Evolutionary conservation across 129 eudicot species (phyloP).

Genomic region (Sambucus nigra): DNA sequence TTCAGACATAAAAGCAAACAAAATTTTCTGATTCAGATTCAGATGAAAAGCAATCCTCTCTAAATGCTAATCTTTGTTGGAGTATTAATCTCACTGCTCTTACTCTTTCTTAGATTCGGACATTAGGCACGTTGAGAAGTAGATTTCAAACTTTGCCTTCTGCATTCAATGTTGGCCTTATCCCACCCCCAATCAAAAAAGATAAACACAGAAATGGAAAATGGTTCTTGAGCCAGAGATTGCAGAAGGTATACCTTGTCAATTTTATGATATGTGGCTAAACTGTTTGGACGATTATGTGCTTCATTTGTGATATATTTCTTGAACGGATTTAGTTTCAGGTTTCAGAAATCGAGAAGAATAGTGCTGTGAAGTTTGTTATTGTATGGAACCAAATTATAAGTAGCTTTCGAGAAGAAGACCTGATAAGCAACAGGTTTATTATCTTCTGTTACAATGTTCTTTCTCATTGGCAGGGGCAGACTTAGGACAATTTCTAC

Average conservation of each 20-base stretch:
- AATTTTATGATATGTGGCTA: not conserved
- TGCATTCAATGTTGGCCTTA: constrained; percentile 60
- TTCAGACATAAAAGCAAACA: too few species aligned
- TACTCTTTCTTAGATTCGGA: constrained; percentile 57
- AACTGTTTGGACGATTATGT: not conserved
- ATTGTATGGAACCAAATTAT: constrained; percentile 91
- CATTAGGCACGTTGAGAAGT: constrained; percentile 85
- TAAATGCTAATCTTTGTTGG: not conserved
- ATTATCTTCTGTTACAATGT: constrained; percentile 6
- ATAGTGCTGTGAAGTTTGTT: constrained; percentile 58
- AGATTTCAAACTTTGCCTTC: constrained; percentile 65
- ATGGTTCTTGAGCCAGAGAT: constrained; percentile 38
- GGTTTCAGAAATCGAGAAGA: constrained; percentile 49
- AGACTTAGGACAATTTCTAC: too few species aligned
- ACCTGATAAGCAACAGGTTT: constrained; percentile 89
- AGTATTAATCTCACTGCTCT: constrained; percentile 4
- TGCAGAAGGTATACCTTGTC: constrained; percentile 41
- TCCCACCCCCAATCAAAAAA: constrained; percentile 50
- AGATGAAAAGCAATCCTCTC: too few species aligned
- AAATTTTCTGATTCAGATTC: too few species aligned
- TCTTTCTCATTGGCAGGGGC: constrained; percentile 8
- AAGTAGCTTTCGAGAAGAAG: constrained; percentile 88
- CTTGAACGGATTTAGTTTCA: constrained; percentile 18
- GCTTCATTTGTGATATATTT: not conserved
- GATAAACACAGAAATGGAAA: constrained; percentile 31